phyloP scores from a whole-genome alignment of 306 rosid species.

The Phaseolus lunatus region DNA sequence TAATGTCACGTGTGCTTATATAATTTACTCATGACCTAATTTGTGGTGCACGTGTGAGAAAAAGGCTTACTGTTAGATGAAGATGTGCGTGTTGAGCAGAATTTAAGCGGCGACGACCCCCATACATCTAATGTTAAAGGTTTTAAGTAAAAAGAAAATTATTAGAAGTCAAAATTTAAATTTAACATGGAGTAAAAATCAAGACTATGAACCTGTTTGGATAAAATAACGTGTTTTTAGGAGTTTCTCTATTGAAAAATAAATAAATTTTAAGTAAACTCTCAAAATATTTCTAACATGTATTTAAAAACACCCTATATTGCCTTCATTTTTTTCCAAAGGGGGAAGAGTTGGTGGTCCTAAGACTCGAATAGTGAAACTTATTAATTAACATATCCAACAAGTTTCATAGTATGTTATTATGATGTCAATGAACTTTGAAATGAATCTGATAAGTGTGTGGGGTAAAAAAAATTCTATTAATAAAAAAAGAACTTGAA shows the following conservation, averaged over 20 bases:
- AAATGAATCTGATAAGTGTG: background rate
- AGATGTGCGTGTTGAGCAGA: background rate
- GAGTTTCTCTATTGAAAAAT: too few species aligned
- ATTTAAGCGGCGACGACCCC: background rate
- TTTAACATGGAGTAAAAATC: slow-evolving; percentile 12
- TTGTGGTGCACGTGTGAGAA: background rate
- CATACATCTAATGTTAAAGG: background rate
- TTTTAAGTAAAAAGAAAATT: background rate
- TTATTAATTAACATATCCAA: background rate
- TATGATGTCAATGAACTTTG: background rate
- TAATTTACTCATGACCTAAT: background rate
- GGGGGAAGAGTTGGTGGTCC: background rate
- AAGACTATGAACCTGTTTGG: background rate
- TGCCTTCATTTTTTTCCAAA: background rate
- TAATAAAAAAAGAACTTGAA: background rate
- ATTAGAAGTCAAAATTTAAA: background rate
- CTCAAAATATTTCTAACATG: too few species aligned
- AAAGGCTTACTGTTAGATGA: background rate
- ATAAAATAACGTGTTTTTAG: too few species aligned
- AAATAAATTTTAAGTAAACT: too few species aligned
- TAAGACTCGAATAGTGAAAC: slow-evolving; percentile 9
- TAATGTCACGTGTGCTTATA: background rate
- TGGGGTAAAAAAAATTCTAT: background rate
- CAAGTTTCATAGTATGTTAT: background rate
- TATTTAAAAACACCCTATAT: too few species aligned